Evolutionary conservation across 1,284 basidiomycete genomes (phyloP), one percentile per base, ranked within the genome.

Genomic region (Malassezia cuniculi): DNA sequence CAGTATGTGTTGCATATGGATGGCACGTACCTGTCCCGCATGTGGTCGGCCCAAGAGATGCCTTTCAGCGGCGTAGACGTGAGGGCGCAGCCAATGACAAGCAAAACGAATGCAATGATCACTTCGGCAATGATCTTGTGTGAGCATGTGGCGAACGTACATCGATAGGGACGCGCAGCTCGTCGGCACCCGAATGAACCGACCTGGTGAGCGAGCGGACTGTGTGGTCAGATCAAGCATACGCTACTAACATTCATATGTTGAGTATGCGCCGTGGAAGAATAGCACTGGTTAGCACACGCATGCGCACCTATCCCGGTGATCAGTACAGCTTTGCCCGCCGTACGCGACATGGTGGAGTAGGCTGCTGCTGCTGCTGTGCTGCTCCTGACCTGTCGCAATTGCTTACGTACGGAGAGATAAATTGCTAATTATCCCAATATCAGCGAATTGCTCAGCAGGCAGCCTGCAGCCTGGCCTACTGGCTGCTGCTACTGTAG

Each of bases 221-320:
- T 48, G 34, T 5, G 16, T 7, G 19, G 5, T 17, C 15, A 27
- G n/a, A 14, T 36, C 14, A 19, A 26, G 9, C 14, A 6, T 11
- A 20, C 15, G 2, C 5, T 3, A 31, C 47, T 9, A 29, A 48
- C 47, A 39, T 30, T 48, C 47, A 11, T 44, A 48, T 6, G 37
- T 39, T 27, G 47, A 48, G 34, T 39, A 48, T 6, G 47, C 41
- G 7, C 41, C 37, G 29, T 48, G 47, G n/a, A 37, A 32, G 28
- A 48, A 48, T 1, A 48, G 35, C 4, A 40, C 47, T 48, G 27
- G 3, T 24, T 24, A 11, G 22, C 22, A 24, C 22, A 24, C 7
- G 11, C 22, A 24, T 6, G 22, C 22, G 11, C 22, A n/a, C n/a
- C n/a, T n/a, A n/a, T n/a, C n/a, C n/a, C n/a, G n/a, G n/a, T n/a